Evolutionary conservation across 805 yeast species (phyloP).

Genomic region (Candida rishiriensis): DNA sequence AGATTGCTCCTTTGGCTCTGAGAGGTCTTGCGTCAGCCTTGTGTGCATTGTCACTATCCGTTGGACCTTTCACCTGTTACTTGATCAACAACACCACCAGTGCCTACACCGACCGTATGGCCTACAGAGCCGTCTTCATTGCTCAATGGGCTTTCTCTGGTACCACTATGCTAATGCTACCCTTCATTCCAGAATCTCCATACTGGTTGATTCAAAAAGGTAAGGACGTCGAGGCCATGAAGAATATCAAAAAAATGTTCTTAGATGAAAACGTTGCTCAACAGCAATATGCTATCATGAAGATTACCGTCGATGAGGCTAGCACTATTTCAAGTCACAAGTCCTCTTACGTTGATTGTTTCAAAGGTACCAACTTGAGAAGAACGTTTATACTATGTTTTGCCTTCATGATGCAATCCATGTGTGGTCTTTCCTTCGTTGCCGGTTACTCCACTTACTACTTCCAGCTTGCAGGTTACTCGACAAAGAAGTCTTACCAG

Average conservation of each 20-base stretch:
- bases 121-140: constrained; percentile 17
- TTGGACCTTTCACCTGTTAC: constrained; percentile 12
- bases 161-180: constrained; percentile 1
- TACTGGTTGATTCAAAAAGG: constrained; percentile 29
- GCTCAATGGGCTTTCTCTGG: constrained; percentile 18
- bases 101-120: constrained; percentile 10
- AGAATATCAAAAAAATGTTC: constrained; percentile 29
- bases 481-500: constrained; percentile 34
- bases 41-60: constrained; percentile 35
- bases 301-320: constrained; percentile 28
- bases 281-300: constrained; percentile 30
- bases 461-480: constrained; percentile 45
- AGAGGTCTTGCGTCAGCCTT: constrained; percentile 34
- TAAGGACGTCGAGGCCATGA: constrained; percentile 37
- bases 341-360: constrained; percentile 38
- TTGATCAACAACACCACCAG: constrained; percentile 8
- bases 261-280: constrained; percentile 28
- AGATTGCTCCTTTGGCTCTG: constrained; percentile 38
- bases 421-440: constrained; percentile 43
- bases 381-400: constrained; percentile 39
- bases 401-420: constrained; percentile 40
- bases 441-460: constrained; percentile 48
- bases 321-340: constrained; percentile 17
- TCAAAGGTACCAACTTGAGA: constrained; percentile 39
- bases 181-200: constrained; percentile 20